Percentiles rank a stretch among this genome's conserved stretches.
These are phyloP conservation scores for Rhynchosporium secalis DNA, from an alignment of 2,329 filamentous ascomycete species.

Conservation along the genomic window DNA sequence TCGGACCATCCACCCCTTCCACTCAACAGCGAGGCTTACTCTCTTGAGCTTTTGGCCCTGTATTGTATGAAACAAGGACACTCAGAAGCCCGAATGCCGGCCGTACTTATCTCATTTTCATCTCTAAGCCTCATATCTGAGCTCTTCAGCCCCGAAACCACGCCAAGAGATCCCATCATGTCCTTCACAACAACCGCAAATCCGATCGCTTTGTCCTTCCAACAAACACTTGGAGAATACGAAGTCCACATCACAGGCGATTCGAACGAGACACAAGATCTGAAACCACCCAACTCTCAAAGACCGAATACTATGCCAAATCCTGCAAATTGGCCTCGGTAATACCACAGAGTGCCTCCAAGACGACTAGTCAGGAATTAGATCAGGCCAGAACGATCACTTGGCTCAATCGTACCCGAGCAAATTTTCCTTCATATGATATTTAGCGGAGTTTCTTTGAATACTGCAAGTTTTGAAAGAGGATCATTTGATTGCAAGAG, in stretches of 20 bases:
- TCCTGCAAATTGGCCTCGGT: constrained; percentile 47
- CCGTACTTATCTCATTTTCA: neutral
- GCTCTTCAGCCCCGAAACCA: neutral
- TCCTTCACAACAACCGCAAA: constrained; percentile 20
- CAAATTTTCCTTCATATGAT: constrained; percentile 50
- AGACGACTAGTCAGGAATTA: constrained; percentile 47
- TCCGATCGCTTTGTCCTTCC: constrained; percentile 22
- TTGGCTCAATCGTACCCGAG: constrained; percentile 47
- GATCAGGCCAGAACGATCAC: constrained; percentile 45
- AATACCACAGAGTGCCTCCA: constrained; percentile 49
- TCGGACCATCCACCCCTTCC: neutral
- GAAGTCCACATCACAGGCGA: constrained; percentile 46
- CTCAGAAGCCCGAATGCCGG: neutral
- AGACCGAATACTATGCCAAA: constrained; percentile 23
- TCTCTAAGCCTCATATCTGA: neutral
- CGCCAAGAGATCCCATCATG: neutral
- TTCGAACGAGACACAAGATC: constrained; percentile 2
- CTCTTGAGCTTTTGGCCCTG: neutral
- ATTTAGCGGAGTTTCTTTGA: constrained; percentile 49
- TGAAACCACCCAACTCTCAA: neutral
- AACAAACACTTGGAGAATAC: constrained; percentile 48
- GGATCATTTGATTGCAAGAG: neutral
- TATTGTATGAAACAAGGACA: neutral
- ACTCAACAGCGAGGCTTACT: neutral
- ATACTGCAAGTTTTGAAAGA: constrained; percentile 42